A percentile compares a stretch with the other conserved stretches of the same genome.
These are phyloP conservation scores for Vigna radiata DNA, from an alignment of 306 rosid species.

Conservation along the genomic window DNA sequence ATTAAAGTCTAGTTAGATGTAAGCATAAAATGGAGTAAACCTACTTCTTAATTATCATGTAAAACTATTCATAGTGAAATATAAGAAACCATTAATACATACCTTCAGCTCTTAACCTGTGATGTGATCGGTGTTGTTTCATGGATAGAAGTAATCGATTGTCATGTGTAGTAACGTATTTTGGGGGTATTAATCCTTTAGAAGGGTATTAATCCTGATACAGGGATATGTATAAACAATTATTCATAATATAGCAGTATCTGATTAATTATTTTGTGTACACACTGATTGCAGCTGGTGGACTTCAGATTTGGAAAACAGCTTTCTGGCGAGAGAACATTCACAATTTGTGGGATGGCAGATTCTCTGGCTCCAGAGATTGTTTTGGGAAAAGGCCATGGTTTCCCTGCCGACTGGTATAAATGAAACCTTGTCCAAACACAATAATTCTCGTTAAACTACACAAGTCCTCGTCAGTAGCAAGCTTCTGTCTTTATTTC, in stretches of 20 bases:
- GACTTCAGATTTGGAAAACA: conserved; percentile 92
- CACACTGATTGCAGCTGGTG: conserved; percentile 65
- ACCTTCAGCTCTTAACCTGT: neutral
- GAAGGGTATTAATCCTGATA: conserved; percentile 4
- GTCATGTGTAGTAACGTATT: neutral
- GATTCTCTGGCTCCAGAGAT: conserved; percentile 93
- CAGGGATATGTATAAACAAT: conserved; percentile 7
- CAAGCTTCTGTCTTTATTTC: conserved; percentile 11
- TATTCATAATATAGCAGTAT: conserved; percentile 33
- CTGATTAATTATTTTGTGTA: conserved; percentile 21
- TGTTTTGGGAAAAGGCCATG: conserved; percentile 95
- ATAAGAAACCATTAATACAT: neutral
- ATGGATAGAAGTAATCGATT: neutral
- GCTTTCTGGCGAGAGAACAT: conserved; percentile 77
- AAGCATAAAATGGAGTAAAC: neutral
- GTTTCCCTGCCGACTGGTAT: conserved; percentile 96
- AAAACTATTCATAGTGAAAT: neutral
- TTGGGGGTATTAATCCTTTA: neutral
- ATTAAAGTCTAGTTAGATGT: conserved; percentile 1
- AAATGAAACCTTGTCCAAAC: conserved; percentile 39
- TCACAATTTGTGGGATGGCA: conserved; percentile 86
- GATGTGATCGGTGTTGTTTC: neutral
- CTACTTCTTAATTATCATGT: neutral
- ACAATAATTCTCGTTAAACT: conserved; percentile 29
- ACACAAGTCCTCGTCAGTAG: conserved; percentile 16